Base-by-base conservation (phyloP, 2,329 filamentous ascomycete species). In the Thelonectria olida region DNA sequence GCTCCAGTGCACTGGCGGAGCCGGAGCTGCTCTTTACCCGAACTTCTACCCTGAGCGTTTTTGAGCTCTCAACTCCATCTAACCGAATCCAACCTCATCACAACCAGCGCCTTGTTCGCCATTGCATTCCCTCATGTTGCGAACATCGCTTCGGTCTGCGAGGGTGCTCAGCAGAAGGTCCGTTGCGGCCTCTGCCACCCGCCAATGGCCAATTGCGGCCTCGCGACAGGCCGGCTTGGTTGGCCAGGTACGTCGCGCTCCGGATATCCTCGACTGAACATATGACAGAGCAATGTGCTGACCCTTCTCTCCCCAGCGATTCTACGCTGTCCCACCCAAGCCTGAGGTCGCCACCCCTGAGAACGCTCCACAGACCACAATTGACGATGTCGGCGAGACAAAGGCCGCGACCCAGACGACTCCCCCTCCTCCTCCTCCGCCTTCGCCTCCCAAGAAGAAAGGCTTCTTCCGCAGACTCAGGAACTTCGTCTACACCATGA, bases 401-500 rank as follows among this genome's bases (percentile, higher is more conserved):
- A 74, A 78, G 63, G 72, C 79, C 58, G 70, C 80, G 48, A 72
- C 76, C 58, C 76, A 80, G 4, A 81, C 67, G n/a, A n/a, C n/a
- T n/a, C n/a, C n/a, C 62, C 77, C 54, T 45, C 72, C 63, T 47
- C 62, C 63, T 49, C 65, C 64, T 53, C 73, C 79, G 19, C 34
- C 69, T 23, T 71, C 71, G 31, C 66, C 80, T 70, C 70, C 82
- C 73, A 78, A 83, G 82, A 81, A 87, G 85, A 82, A 91, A 87
- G 82, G 88, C 75, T 83, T 88, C 77, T 84, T 88, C 76, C 86
- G 92, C 65, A 88, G 91, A 60, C 87, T 97, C 75, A 86, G 92
- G 71, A 90, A 90, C 75, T 90, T 93, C 74, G 80, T 97, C 59
- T 80, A 94, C 67, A 92, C 91, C 55, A 79, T 97, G 49, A 81